phyloP scores from a whole-genome alignment of 441 rosid species.

The Viola pubescens region DNA sequence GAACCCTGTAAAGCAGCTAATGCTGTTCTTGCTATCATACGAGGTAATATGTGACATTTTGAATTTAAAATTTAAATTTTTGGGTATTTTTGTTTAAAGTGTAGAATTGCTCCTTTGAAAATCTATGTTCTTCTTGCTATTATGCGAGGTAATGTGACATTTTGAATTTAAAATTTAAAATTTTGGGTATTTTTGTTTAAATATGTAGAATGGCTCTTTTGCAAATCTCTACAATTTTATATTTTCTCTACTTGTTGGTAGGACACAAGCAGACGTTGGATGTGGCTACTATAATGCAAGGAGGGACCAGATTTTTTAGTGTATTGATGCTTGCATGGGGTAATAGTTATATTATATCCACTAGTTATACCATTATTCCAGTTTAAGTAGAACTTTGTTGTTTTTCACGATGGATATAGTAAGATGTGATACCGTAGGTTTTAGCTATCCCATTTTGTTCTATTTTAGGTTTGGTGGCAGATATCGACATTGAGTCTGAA shows the following conservation, averaged over 20 bases:
- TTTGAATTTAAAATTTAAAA: neutral
- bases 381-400: neutral
- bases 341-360: slow-evolving; percentile 17
- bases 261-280: slow-evolving; percentile 68
- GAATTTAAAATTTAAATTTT: neutral
- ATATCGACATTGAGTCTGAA: slow-evolving; percentile 90
- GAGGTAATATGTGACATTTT: slow-evolving; percentile 39
- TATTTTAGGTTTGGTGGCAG: slow-evolving; percentile 76
- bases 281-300: slow-evolving; percentile 76
- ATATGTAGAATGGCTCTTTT: slow-evolving; percentile 7
- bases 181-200: slow-evolving; percentile 9
- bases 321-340: slow-evolving; percentile 98
- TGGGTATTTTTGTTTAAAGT: slow-evolving; percentile 7
- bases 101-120: slow-evolving; percentile 7
- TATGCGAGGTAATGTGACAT: slow-evolving; percentile 54
- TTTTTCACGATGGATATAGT: slow-evolving; percentile 1
- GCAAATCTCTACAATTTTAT: neutral
- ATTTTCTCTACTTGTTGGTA: slow-evolving; percentile 24
- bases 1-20: slow-evolving; percentile 52
- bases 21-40: slow-evolving; percentile 66
- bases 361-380: neutral
- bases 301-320: slow-evolving; percentile 56
- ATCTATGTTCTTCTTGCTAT: slow-evolving; percentile 52
- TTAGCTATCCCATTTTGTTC: slow-evolving; percentile 1
- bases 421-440: slow-evolving; percentile 6